Conservation (phyloP, 1,284 basidiomycete genomes). For the Ustilago nuda region DNA sequence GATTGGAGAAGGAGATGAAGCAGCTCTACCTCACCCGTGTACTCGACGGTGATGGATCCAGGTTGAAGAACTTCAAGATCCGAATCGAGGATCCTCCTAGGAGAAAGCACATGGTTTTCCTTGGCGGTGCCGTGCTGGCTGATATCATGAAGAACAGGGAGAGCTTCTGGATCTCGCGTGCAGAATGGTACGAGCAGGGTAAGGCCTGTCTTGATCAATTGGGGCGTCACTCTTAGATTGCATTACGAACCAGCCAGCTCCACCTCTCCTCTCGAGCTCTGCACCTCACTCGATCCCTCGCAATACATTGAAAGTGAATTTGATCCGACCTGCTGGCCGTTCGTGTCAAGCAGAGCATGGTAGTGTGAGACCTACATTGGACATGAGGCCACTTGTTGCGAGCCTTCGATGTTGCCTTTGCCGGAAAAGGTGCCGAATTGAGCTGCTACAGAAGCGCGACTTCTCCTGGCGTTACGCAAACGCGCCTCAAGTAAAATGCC, state of each 20-base stretch:
- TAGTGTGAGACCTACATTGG: not conserved
- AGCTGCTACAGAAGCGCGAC: not conserved
- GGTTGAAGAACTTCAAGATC: constrained; percentile 99
- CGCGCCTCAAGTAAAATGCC: constrained; percentile 1
- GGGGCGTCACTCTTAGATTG: constrained; percentile 61
- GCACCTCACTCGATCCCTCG: not conserved
- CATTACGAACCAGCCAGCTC: not conserved
- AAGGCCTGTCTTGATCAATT: constrained; percentile 62
- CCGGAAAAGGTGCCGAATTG: not conserved
- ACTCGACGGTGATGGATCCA: constrained; percentile 82
- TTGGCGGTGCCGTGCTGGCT: constrained; percentile 83
- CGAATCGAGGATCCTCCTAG: constrained; percentile 97
- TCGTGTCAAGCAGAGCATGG: not conserved
- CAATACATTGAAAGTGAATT: constrained; percentile 15
- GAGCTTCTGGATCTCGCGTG: constrained; percentile 79
- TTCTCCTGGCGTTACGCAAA: not conserved
- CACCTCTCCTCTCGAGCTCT: not conserved
- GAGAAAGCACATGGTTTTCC: constrained; percentile 98
- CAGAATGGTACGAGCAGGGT: constrained; percentile 69
- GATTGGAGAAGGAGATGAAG: constrained; percentile 99
- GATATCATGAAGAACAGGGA: constrained; percentile 97
- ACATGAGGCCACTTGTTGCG: not conserved
- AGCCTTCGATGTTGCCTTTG: too few relatives aligned
- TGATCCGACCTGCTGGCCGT: not conserved
- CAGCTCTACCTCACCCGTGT: constrained; percentile 94